A percentile compares a stretch with the other conserved stretches of the same genome.
Evolutionary conservation across 345 rosid species (phyloP).

Genomic region (Microcos paniculata): DNA sequence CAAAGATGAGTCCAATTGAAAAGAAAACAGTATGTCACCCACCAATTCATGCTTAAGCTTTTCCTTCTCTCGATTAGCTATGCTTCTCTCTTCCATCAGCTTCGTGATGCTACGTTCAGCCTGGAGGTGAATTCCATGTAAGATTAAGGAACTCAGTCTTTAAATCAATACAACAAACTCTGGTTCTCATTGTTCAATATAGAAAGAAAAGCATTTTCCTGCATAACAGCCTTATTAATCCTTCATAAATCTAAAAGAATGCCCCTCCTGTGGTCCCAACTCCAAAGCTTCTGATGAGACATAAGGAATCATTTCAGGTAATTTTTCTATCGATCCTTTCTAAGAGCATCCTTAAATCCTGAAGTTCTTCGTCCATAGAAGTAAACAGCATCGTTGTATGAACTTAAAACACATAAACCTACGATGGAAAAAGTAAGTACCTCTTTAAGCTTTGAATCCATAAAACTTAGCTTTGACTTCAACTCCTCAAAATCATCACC

Average conservation of each 20-base stretch:
- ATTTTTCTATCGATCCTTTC: too few species aligned
- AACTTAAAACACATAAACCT: not conserved
- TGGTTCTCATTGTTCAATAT: not conserved
- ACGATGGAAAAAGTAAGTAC: conserved; percentile 18
- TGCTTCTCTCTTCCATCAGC: conserved; percentile 41
- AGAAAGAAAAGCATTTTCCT: not conserved
- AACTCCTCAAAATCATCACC: conserved; percentile 35
- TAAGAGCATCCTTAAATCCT: too few species aligned
- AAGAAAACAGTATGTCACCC: conserved; percentile 16
- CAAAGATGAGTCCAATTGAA: not conserved
- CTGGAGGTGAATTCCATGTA: conserved; percentile 18
- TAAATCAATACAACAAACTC: not conserved
- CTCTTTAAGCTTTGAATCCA: conserved; percentile 38
- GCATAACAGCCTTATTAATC: not conserved
- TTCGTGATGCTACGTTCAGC: conserved; percentile 41
- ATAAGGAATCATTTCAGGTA: not conserved
- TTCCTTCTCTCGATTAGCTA: conserved; percentile 34
- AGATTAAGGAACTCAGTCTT: not conserved
- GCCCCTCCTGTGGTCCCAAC: too few species aligned
- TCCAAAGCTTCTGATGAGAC: not conserved
- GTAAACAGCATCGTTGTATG: not conserved
- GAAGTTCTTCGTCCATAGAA: too few species aligned
- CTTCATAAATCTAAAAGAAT: not conserved
- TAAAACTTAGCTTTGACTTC: conserved; percentile 31
- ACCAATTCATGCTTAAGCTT: conserved; percentile 39